Evolutionary conservation across 495 filamentous ascomycete genomes (phyloP), one percentile per base, ranked within the genome.

Genomic region (Bryoglossum gracile): DNA sequence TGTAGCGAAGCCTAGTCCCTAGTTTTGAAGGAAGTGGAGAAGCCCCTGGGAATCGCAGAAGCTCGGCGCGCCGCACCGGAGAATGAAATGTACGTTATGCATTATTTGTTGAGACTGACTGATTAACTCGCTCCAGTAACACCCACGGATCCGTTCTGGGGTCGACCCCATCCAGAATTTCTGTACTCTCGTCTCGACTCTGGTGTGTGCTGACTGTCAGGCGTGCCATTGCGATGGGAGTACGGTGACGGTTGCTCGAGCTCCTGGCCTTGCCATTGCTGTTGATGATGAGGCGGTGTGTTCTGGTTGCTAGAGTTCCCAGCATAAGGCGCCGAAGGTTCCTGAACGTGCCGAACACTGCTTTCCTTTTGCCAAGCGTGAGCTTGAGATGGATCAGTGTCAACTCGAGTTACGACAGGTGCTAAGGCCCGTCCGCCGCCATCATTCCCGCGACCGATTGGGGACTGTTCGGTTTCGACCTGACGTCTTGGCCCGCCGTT

Each of bases 351-450:
- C 19, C 85, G 77, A 19, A 84, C 89, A 23, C 83, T 88, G 48
- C 75, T 83, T 62, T 94, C 89, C 59, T 86, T 83, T 50, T 87
- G 82, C 82, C 83, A 87, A 3, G 81, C 76, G 14, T 82, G 61
- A 28, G 76, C 76, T 55, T 83, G 80, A 8, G 73, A 77, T 3
- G 85, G 84, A 60, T 94, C 88, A 14, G 82, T 85, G 51, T 94
- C 89, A 22, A 92, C 82, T 23, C 82, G 79, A 14, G 76, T 76
- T 30, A 75, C 72, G 18, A 74, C 64, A 4, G 76, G 63, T 34
- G 63, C 65, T 43, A 59, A 56, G 18, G 58, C 46, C 14, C 58
- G 56, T 45, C 51, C 61, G 43, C 68, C 57, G 13, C 73, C 58
- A 66, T 80, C 63, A 66, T 71, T 58, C 59, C 75, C 73, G 56